Conservation (phyloP, 768 basidiomycete species). For the Suillus fuscotomentosus region DNA sequence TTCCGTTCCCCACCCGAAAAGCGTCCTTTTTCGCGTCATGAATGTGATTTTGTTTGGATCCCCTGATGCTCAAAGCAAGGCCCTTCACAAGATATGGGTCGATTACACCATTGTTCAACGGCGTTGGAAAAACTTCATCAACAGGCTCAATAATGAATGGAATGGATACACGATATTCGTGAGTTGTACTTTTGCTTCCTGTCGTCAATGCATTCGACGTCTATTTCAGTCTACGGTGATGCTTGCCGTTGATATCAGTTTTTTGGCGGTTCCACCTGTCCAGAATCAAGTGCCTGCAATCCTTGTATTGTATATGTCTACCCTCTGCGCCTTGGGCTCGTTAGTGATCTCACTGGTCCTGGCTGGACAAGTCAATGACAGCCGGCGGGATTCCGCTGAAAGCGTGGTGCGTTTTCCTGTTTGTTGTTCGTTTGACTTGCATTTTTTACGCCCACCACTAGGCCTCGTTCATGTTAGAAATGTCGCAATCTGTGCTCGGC, state of each 20-base stretch:
- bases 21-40: no score
- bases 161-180: no score
- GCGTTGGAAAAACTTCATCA: no score
- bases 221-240: constrained; percentile 10
- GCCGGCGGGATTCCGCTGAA: constrained; percentile 16
- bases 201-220: no score
- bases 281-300: neutral
- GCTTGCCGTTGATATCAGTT: constrained; percentile 12
- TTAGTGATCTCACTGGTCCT: constrained; percentile 36
- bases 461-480: constrained; percentile 5
- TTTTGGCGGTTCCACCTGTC: constrained; percentile 1
- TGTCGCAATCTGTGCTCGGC: constrained; percentile 5
- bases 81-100: no score
- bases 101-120: no score
- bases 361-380: neutral
- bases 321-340: constrained; percentile 32
- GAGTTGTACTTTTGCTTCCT: no score
- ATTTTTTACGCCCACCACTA: neutral
- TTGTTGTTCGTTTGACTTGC: neutral
- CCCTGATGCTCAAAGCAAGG: no score
- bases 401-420: constrained; percentile 33
- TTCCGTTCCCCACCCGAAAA: no score
- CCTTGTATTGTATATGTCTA: constrained; percentile 39
- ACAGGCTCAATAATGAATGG: no score
- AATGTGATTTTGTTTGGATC: no score